Conservation (phyloP, 768 basidiomycete species). For the Rhizopogon sp. region DNA sequence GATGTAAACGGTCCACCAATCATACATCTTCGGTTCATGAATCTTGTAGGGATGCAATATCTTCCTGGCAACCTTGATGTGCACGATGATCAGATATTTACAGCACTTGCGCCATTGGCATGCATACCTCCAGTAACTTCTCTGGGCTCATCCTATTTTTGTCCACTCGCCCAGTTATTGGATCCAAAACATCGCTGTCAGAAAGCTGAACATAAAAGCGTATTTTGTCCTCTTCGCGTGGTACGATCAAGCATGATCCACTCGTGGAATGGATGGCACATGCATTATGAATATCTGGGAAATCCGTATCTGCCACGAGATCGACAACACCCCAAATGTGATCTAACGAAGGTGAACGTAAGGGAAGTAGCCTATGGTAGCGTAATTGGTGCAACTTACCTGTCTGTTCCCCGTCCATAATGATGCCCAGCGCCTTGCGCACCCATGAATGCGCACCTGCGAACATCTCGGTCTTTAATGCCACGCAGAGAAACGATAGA, state of each 20-base stretch:
- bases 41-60: slow-evolving; percentile 54
- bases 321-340: slow-evolving; percentile 84
- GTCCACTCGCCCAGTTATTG: slow-evolving; percentile 45
- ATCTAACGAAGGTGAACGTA: slow-evolving; percentile 34
- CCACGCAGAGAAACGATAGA: not conserved
- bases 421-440: slow-evolving; percentile 36
- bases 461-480: not conserved
- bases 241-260: slow-evolving; percentile 70
- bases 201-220: slow-evolving; percentile 69
- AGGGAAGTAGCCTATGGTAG: not conserved
- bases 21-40: slow-evolving; percentile 38
- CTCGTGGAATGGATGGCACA: slow-evolving; percentile 60
- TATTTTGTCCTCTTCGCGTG: slow-evolving; percentile 62
- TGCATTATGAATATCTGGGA: slow-evolving; percentile 69
- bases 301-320: slow-evolving; percentile 62
- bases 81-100: not conserved
- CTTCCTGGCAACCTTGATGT: slow-evolving; percentile 48
- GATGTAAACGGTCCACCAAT: slow-evolving; percentile 74
- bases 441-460: slow-evolving; percentile 44
- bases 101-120: not conserved
- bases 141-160: slow-evolving; percentile 46
- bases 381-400: slow-evolving; percentile 17
- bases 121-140: slow-evolving; percentile 45
- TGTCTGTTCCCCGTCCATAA: slow-evolving; percentile 45
- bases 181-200: slow-evolving; percentile 39